Evolutionary conservation across 2,329 filamentous ascomycete genomes (phyloP).

Genomic region (Colletotrichum gloeosporioides): DNA sequence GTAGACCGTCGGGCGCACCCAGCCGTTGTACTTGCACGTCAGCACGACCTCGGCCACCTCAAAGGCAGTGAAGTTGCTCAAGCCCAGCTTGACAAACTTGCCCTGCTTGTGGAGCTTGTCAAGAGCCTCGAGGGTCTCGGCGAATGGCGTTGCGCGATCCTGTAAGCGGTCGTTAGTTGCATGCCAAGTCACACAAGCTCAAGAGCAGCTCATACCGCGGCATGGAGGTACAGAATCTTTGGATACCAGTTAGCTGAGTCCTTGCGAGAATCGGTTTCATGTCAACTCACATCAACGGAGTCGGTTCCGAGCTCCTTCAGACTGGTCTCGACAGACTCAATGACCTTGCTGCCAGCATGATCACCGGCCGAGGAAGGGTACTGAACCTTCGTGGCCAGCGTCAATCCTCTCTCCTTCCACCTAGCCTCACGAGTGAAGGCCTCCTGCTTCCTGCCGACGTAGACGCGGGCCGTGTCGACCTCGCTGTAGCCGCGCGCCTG

Average conservation of each 20-base stretch:
- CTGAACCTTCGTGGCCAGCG: conserved; percentile 75
- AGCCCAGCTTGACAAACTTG: conserved; percentile 80
- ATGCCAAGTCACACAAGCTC: background rate
- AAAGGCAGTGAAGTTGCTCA: conserved; percentile 86
- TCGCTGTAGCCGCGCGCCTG: conserved; percentile 83
- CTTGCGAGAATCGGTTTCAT: background rate
- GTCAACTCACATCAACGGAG: conserved; percentile 65
- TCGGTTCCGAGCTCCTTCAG: conserved; percentile 76
- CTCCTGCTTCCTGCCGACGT: conserved; percentile 77
- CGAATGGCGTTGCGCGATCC: conserved; percentile 73
- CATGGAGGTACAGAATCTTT: conserved; percentile 77
- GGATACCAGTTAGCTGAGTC: background rate
- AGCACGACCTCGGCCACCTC: conserved; percentile 87
- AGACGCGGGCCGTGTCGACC: conserved; percentile 81
- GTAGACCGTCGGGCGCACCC: conserved; percentile 84
- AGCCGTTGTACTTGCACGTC: conserved; percentile 78
- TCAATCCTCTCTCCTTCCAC: conserved; percentile 82
- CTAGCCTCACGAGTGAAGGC: conserved; percentile 75
- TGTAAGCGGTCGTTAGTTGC: background rate
- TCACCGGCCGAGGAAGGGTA: conserved; percentile 67
- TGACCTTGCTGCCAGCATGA: conserved; percentile 69
- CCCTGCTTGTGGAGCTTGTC: conserved; percentile 85
- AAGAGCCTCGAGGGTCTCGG: conserved; percentile 78
- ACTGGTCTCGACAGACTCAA: conserved; percentile 69
- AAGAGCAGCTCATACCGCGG: conserved; percentile 46